Evolutionary conservation across 2,329 filamentous ascomycete species (phyloP), one percentile per base, ranked within the genome.

Genomic region (Aspergillus puulaauensis): DNA sequence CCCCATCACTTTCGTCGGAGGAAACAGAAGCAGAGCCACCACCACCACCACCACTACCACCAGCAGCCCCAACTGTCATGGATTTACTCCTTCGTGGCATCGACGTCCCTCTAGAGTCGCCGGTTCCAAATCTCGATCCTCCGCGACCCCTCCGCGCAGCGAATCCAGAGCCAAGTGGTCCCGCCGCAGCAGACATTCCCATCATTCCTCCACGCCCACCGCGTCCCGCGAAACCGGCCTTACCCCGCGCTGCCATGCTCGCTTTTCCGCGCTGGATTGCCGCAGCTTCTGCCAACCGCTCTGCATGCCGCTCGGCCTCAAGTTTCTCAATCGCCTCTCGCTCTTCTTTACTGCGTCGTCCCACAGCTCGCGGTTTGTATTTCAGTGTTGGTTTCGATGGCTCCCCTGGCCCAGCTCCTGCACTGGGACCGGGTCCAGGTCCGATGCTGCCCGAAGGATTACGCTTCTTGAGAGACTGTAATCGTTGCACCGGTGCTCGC

Each of bases 1-100:
- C 78, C 23, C 74, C 70, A 43, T 78, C 75, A 31, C 71, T 72
- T 49, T 81, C 82, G 54, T 84, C 82, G 41, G 66, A 74, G 27
- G 73, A 77, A 39, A 69, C 64, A 59, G 73, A 68, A n/a, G 15
- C 35, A 37, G 35, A 37, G 15, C 45, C 27, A 48, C 23, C 31
- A 14, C 45, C n/a, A n/a, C n/a, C 27, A 35, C 45, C 45, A 19
- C 68, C 27, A 35, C 45, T 24, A 19, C 68, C 62, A 52, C 64
- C 61, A 6, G 52, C 64, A 27, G 54, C 59, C 14, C 60, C 62
- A 43, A 64, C 58, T 41, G 70, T 62, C 27, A 66, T 63, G 54
- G 69, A 73, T 46, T 65, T 67, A 60, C 66, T 67, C 56, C 68
- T 58, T 66, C 66, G 53, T 54, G 68, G 57, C 65, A 70, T 60